These are phyloP conservation scores for Dryas alaskensis DNA, from an alignment of 306 rosid genomes.

Conservation along the genomic window DNA sequence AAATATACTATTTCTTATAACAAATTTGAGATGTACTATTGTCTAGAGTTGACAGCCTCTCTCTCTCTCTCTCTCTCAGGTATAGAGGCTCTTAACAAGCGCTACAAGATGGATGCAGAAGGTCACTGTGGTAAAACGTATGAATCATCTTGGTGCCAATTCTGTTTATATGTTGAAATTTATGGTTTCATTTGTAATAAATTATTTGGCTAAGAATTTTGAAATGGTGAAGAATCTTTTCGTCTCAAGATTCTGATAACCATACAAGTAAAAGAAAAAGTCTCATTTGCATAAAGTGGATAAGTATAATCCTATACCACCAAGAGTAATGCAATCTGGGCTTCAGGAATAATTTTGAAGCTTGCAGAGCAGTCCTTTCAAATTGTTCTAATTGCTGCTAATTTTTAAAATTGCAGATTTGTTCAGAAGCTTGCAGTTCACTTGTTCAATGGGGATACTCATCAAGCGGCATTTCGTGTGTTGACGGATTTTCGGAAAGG, in stretches of 20 bases:
- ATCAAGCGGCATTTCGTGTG: slow-evolving; percentile 81
- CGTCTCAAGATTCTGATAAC: neutral
- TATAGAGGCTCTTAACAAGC: slow-evolving; percentile 49
- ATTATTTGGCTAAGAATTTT: neutral
- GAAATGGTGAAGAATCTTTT: neutral
- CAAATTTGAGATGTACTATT: neutral
- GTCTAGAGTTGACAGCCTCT: neutral
- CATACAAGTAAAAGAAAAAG: neutral
- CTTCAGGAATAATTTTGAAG: neutral
- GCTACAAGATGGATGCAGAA: slow-evolving; percentile 73
- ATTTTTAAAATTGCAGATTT: slow-evolving; percentile 49
- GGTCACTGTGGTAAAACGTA: slow-evolving; percentile 66
- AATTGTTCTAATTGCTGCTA: neutral
- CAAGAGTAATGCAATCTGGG: neutral
- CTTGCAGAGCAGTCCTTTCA: slow-evolving; percentile 2
- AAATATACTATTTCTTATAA: neutral
- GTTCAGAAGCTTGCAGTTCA: slow-evolving; percentile 70
- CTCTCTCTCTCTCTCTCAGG: slow-evolving; percentile 41
- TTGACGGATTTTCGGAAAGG: slow-evolving; percentile 89
- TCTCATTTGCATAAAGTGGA: neutral
- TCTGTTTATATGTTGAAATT: slow-evolving; percentile 9
- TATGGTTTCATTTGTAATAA: neutral
- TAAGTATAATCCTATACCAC: neutral
- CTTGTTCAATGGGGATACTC: slow-evolving; percentile 66
- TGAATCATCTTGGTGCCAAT: slow-evolving; percentile 16